phyloP scores from a whole-genome alignment of 352 stramenopile species.

The Pythium utonaiense region DNA sequence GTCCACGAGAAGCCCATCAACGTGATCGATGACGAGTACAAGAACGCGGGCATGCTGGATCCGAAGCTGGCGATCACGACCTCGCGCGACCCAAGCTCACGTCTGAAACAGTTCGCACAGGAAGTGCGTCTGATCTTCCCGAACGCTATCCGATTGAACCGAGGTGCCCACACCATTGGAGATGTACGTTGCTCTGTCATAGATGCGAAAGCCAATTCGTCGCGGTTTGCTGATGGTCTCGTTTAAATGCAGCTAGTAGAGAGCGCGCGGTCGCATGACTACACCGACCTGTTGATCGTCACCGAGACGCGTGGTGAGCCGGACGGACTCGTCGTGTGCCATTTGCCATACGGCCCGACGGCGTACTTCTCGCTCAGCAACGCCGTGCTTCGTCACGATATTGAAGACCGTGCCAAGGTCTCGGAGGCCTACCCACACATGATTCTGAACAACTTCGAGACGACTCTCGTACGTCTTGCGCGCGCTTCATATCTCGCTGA shows the following conservation, averaged over 20 bases:
- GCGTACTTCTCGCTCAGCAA: conserved; percentile 98
- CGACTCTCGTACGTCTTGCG: conserved; percentile 54
- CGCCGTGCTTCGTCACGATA: conserved; percentile 97
- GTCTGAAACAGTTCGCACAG: conserved; percentile 99
- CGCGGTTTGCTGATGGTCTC: background rate
- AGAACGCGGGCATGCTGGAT: conserved; percentile 95
- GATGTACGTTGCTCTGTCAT: conserved; percentile 41
- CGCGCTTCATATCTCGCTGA: background rate
- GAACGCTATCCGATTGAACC: conserved; percentile 97
- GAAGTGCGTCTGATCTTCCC: conserved; percentile 98
- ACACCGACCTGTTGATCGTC: conserved; percentile 98
- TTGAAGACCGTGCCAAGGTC: conserved; percentile 93
- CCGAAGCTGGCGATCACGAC: conserved; percentile 98
- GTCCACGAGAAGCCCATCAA: conserved; percentile 84
- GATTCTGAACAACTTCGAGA: conserved; percentile 97
- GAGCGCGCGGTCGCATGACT: conserved; percentile 94
- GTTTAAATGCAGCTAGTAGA: conserved; percentile 90
- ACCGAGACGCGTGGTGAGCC: conserved; percentile 98
- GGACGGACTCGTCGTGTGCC: conserved; percentile 97
- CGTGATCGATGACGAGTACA: conserved; percentile 99
- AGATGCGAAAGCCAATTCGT: background rate
- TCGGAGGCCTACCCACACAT: conserved; percentile 94
- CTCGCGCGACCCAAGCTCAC: conserved; percentile 93
- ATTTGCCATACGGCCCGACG: conserved; percentile 98
- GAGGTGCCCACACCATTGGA: conserved; percentile 92